Evolutionary conservation across 192 early-diverging fungal species (phyloP).

Genomic region (Coemansia biformis): DNA sequence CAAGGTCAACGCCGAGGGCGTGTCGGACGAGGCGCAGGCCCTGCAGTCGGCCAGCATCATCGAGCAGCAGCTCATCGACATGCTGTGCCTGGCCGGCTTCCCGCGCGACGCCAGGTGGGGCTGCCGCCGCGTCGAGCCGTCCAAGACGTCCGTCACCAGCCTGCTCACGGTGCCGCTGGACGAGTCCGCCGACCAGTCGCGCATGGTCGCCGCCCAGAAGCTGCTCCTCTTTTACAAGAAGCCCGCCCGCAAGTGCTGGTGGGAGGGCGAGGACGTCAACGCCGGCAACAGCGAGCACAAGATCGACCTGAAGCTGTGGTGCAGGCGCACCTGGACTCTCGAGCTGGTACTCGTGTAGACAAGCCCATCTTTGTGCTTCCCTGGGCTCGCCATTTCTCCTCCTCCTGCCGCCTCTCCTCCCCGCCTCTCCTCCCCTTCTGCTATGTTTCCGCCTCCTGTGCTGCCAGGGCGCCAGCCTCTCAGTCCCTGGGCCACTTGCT

Average conservation of each 20-base stretch:
- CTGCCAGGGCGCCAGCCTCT: no score
- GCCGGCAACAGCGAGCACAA: constrained; percentile 52
- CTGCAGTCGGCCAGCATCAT: constrained; percentile 42
- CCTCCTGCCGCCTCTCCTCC: no score
- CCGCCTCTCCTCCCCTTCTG: no score
- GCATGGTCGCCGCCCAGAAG: constrained; percentile 70
- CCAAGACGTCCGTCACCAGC: constrained; percentile 62
- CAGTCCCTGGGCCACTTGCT: no score
- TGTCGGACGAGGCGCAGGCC: constrained; percentile 41
- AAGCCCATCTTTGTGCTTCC: constrained; percentile 21
- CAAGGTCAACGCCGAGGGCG: constrained; percentile 38
- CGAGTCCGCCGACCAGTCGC: constrained; percentile 60
- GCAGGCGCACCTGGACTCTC: constrained; percentile 72
- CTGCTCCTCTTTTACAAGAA: constrained; percentile 75
- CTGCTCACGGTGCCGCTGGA: constrained; percentile 65
- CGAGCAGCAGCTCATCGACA: constrained; percentile 76
- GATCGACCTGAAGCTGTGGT: constrained; percentile 66
- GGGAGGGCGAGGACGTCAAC: constrained; percentile 68
- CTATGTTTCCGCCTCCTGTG: no score
- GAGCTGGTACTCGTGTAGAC: constrained; percentile 59
- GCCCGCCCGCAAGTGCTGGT: constrained; percentile 81
- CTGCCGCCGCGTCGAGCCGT: constrained; percentile 66
- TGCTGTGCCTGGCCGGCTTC: constrained; percentile 76
- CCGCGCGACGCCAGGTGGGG: constrained; percentile 67
- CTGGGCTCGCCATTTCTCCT: no score